Base-by-base conservation (phyloP, 2,329 filamentous ascomycete species). In the Escovopsis weberi region DNA sequence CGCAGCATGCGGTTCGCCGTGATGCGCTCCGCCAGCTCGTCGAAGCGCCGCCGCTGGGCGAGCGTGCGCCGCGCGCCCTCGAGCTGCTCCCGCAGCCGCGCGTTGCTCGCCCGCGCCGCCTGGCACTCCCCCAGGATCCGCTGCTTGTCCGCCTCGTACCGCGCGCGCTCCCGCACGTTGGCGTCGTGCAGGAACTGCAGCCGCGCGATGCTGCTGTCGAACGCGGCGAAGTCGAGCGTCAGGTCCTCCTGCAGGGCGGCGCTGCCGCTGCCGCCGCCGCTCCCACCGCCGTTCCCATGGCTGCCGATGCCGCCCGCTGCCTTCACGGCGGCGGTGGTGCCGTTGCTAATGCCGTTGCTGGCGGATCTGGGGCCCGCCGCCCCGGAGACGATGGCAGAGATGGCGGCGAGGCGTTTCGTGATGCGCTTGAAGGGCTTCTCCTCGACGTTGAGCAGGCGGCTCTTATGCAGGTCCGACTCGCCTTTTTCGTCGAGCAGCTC, bases 401-500 rank as follows among this genome's bases (percentile, higher is more conserved):
- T 74, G 19, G 75, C 72, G 5, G 85, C 70, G 8, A 96, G 75
- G 30, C 84, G 81, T 63, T 87, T 87, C 19, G 84, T 85, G 46
- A 95, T 78, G 47, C 88, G 82, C 60, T 85, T 85, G 67, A 94
- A 95, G 1, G 87, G 86, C 45, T 87, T 87, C 57, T 94, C 85
- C 67, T 96, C 89, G 47, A 95, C 82, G 49, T 85, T 84, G 33
- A 95, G 74, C 4, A 95, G 81, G 36, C 89, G 85, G 28, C 75
- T 74, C 56, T 88, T 89, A 67, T 95, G 89, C 33, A 95, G 79
- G 49, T 86, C 80, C 59, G 86, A 81, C 64, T 87, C 82, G 50
- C 86, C 82, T 49, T 74, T 71, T 51, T 83, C 81, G 43, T 86
- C 80, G 39, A 93, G 68, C 39, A 88, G 67, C 37, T 74, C 70